A percentile compares a stretch with the other conserved stretches of the same genome.
Evolutionary conservation across 495 filamentous ascomycete species (phyloP).

Genomic region (Penicillium lagena): DNA sequence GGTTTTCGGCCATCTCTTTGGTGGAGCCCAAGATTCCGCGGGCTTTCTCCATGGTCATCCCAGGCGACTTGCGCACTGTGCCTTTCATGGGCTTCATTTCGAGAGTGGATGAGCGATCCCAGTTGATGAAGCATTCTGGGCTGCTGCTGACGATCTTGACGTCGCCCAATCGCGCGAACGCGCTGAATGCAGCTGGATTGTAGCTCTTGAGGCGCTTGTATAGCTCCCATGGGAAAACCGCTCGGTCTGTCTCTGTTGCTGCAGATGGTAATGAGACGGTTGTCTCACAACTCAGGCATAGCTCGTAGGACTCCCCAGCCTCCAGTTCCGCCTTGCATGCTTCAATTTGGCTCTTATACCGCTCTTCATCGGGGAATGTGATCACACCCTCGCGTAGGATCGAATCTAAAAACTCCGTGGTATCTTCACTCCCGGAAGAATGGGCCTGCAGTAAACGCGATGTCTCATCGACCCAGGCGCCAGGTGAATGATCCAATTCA

Average conservation of each 20-base stretch:
- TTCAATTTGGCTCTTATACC: conserved; percentile 60
- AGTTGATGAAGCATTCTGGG: conserved; percentile 87
- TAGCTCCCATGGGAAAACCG: conserved; percentile 53
- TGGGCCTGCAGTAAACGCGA: conserved; percentile 14
- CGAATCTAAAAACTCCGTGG: conserved; percentile 22
- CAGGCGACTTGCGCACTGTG: conserved; percentile 68
- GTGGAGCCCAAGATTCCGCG: conserved; percentile 61
- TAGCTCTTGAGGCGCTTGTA: conserved; percentile 62
- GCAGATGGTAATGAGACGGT: conserved; percentile 42
- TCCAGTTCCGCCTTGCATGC: conserved; percentile 65
- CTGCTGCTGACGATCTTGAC: conserved; percentile 74
- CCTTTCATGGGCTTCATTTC: conserved; percentile 84
- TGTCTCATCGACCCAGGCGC: conserved; percentile 34
- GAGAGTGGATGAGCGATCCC: conserved; percentile 43
- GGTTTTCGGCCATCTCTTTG: conserved; percentile 92
- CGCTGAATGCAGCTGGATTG: conserved; percentile 84
- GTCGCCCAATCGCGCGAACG: conserved; percentile 65
- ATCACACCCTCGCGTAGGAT: conserved; percentile 25
- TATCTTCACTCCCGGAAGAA: neutral
- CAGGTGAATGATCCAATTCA: conserved; percentile 25
- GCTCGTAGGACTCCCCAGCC: conserved; percentile 84
- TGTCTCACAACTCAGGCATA: conserved; percentile 79
- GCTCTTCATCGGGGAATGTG: conserved; percentile 40
- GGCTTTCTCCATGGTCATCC: conserved; percentile 61
- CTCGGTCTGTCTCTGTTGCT: conserved; percentile 9